Conservation (phyloP, 805 yeast species). For the Torulaspora microellipsoides region DNA sequence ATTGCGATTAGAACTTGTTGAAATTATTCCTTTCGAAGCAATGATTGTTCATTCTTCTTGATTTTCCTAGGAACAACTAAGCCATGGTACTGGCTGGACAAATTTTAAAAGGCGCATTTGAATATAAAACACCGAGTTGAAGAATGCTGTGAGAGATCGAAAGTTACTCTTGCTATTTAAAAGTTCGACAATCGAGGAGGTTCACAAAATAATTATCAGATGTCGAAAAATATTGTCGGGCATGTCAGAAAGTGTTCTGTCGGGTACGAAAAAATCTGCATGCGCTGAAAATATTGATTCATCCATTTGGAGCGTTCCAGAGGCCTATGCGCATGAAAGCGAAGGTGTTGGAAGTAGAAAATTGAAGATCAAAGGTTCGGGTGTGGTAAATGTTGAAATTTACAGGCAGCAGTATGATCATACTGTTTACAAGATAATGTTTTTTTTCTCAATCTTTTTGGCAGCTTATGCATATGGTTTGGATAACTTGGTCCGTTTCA, state of each 20-base stretch:
- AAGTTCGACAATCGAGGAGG: neutral
- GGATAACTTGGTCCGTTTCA: slow-evolving; percentile 46
- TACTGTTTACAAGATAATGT: slow-evolving; percentile 34
- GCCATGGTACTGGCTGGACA: neutral
- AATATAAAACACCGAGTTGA: too few relatives aligned
- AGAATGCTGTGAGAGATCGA: too few relatives aligned
- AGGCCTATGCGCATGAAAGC: slow-evolving; percentile 8
- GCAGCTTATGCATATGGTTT: slow-evolving; percentile 57
- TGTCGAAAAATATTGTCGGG: neutral
- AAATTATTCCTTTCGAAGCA: neutral
- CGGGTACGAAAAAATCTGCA: neutral
- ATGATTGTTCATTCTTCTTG: neutral
- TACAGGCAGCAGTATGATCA: slow-evolving; percentile 44
- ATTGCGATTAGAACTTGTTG: too few relatives aligned
- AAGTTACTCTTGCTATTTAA: neutral
- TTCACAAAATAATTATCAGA: neutral
- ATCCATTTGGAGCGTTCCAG: slow-evolving; percentile 3
- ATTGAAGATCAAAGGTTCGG: slow-evolving; percentile 26
- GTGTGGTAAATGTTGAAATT: slow-evolving; percentile 54
- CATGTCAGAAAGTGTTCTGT: neutral
- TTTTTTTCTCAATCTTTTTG: slow-evolving; percentile 48
- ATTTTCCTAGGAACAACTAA: neutral
- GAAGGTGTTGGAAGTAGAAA: slow-evolving; percentile 2
- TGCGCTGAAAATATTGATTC: neutral
- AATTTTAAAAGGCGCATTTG: neutral